These are phyloP conservation scores for Carex parvula DNA, from an alignment of 176 grass and related monocot genomes.

Conservation along the genomic window DNA sequence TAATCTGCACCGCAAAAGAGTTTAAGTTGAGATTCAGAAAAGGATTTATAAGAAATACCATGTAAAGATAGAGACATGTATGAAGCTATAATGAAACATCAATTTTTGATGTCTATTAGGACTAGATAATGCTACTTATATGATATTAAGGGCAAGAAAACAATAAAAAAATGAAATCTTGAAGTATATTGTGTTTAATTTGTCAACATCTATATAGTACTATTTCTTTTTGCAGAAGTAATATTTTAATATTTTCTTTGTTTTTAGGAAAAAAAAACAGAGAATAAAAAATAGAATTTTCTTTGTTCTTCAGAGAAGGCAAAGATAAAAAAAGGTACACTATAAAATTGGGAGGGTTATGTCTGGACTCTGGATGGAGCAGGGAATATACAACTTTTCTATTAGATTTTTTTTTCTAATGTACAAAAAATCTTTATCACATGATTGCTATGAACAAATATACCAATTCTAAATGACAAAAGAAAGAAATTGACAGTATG, in stretches of 20 bases:
- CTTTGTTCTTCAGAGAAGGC: background rate
- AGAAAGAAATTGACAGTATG: background rate
- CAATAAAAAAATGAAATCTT: background rate
- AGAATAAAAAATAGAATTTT: background rate
- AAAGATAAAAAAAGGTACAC: background rate
- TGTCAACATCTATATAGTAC: too few relatives aligned
- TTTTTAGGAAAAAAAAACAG: background rate
- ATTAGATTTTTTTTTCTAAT: background rate
- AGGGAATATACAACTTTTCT: conserved; percentile 1
- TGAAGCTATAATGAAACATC: background rate
- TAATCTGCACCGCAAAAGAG: background rate
- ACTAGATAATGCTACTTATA: background rate
- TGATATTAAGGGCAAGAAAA: background rate
- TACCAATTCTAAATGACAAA: background rate
- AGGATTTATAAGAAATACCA: background rate
- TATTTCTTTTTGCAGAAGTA: too few relatives aligned
- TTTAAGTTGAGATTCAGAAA: conserved; percentile 1
- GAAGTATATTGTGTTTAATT: too few relatives aligned
- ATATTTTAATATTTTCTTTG: background rate
- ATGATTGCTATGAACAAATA: conserved; percentile 3
- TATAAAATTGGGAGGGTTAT: background rate
- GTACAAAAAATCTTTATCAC: background rate
- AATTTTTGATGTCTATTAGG: background rate
- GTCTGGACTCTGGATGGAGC: too few relatives aligned
- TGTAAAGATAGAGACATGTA: background rate